Evolutionary conservation across 345 rosid species (phyloP).

Genomic region (Heritiera fomes): DNA sequence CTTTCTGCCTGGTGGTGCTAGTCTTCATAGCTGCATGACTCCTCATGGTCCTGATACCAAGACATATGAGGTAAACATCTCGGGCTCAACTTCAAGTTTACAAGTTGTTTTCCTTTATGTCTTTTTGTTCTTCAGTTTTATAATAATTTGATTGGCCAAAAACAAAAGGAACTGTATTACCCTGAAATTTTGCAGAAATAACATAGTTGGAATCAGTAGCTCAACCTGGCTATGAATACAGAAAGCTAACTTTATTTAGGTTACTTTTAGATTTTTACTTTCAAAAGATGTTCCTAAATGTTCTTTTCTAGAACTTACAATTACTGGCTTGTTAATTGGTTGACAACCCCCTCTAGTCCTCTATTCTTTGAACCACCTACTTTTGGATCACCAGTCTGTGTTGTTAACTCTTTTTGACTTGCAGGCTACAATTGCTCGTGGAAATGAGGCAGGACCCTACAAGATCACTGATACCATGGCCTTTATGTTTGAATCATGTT

Average conservation of each 20-base stretch:
- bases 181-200: neutral
- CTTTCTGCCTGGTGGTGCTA: conserved; percentile 90
- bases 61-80: conserved; percentile 66
- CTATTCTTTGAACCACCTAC: neutral
- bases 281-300: neutral
- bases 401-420: conserved; percentile 12
- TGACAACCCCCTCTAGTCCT: neutral
- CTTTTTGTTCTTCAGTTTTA: neutral
- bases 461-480: conserved; percentile 83
- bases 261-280: neutral
- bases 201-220: neutral
- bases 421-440: conserved; percentile 68
- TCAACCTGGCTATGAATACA: neutral
- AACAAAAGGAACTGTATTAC: neutral
- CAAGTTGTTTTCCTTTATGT: neutral
- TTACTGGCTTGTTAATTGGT: neutral
- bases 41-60: conserved; percentile 98
- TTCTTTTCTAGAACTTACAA: neutral
- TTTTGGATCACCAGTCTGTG: neutral
- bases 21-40: conserved; percentile 98
- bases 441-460: conserved; percentile 61
- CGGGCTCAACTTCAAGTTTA: neutral
- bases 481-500: conserved; percentile 92
- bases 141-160: neutral
- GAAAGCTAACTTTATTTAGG: neutral